Conservation (phyloP, 495 filamentous ascomycete genomes). For the Annulohypoxylon stygium region DNA sequence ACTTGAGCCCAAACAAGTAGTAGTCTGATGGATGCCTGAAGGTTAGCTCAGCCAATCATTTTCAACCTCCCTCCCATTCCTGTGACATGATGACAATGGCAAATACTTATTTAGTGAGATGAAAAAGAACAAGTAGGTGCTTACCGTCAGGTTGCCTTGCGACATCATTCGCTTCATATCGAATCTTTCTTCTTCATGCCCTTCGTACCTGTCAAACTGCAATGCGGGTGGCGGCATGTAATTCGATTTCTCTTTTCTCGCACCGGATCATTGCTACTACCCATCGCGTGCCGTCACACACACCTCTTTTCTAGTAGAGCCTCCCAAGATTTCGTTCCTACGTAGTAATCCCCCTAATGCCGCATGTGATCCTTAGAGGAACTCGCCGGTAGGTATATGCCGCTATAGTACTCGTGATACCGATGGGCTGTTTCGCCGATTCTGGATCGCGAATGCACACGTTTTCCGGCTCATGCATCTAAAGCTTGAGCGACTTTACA, state of each 20-base stretch:
- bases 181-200: conserved; percentile 13
- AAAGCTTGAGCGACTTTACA: conserved; percentile 24
- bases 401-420: conserved; percentile 35
- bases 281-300: conserved; percentile 19
- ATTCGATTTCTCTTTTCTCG: conserved; percentile 35
- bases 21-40: conserved; percentile 50
- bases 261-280: conserved; percentile 20
- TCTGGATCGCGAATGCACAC: conserved; percentile 33
- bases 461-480: conserved; percentile 29
- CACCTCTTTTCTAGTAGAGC: conserved; percentile 20
- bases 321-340: conserved; percentile 30
- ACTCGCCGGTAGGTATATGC: conserved; percentile 28
- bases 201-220: conserved; percentile 49
- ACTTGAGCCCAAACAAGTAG: conserved; percentile 47
- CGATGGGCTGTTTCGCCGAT: conserved; percentile 37
- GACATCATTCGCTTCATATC: conserved; percentile 44
- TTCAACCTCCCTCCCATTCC: conserved; percentile 27
- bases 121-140: conserved; percentile 42
- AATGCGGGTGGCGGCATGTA: conserved; percentile 41
- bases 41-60: conserved; percentile 41
- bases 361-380: conserved; percentile 38
- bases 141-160: conserved; percentile 38
- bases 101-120: conserved; percentile 42
- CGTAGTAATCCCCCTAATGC: conserved; percentile 26
- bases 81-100: conserved; percentile 48